Evolutionary conservation across 2,329 filamentous ascomycete genomes (phyloP), one percentile per base, ranked within the genome.

Genomic region (Thelonectria olida): DNA sequence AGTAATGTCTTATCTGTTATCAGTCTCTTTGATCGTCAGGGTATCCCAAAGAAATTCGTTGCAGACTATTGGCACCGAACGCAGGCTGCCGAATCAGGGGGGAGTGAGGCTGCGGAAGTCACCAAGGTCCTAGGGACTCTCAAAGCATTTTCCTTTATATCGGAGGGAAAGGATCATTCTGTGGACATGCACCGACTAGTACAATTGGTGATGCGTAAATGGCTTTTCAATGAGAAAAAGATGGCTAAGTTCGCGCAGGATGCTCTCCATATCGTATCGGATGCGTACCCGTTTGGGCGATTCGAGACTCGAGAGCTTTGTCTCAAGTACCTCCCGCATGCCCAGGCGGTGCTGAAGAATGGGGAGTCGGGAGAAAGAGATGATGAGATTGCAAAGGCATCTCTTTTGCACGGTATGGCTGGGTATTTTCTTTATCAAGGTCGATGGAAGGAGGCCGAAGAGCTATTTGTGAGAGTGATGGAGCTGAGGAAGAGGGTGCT

Each of bases 171-270:
- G 1, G 55, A 34, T 0, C 39, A 64, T 0, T 51, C 38, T 6
- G 56, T 74, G 4, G 57, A 73, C 8, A 74, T 79, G 68, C 76
- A 79, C 50, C 72, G 74, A 1, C 73, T 79, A 0, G 67, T 79
- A 0, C 76, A 79, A 12, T 47, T 78, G 6, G 71, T 73, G 0
- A 76, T 74, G 0, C 68, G 61, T 4, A 72, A 68, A 34, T 78
- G 76, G 71, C 57, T 79, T 3, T 7, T 7, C 0, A 31, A 54
- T 0, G 61, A 69, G 27, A 59, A 49, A 2, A 60, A 3, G 0
- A 52, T 64, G 7, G 1, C 6, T 1, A 23, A 57, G 2, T 75
- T 72, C 10, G 55, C 63, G 0, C 38, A 49, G 19, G 28, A 64
- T 4, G 75, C 75, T 0, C 47, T 77, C 0, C 19, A 47, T 0